Base-by-base conservation (phyloP, 768 basidiomycete genomes). In the Suillus bovinus region DNA sequence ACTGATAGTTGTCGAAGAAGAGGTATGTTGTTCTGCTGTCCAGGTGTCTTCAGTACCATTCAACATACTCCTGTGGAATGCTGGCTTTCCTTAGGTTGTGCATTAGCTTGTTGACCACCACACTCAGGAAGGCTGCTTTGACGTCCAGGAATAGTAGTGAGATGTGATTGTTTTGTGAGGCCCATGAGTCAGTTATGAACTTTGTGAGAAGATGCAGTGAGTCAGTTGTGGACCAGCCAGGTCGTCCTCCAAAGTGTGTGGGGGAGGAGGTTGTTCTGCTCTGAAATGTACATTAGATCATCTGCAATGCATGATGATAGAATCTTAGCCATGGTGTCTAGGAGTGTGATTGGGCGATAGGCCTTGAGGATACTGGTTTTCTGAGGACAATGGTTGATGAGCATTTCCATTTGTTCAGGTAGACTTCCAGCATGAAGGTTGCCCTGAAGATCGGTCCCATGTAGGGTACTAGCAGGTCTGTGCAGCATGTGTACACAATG, bases 341-440 rank as follows among this genome's bases (percentile, higher is more conserved):
- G 67, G 0, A 81, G 75, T 0, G 72, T 74, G 5, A 83, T 78
- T 0, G 79, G 81, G 0, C 75, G 61, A 59, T 77, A 77, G 0
- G 79, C 72, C 34, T 74, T 76, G 0, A 79, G 62, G 10, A 67
- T 36, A 0, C 75, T 0, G 78, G 79, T 59, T 83, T 82, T 0
- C 69, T 53, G 0, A 81, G 63, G 0, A 78, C 70, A 0, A 76
- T 59, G 1, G 74, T 78, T 0, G 60, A 71, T 22, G 68, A 77
- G 0, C 63, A 13, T 29, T 66, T 66, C 76, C 61, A 74, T 20
- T 10, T 53, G 14, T 33, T 56, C 0, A 58, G 65, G 58, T 68
- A 71, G 27, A 20, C 6, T 0, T 60, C 11, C 0, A 72, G 60
- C 0, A 20, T 4, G 24, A 74, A 61, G 0, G 64, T 62, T 0